phyloP scores from a whole-genome alignment of 345 rosid genomes.

The Raphanus sativus region DNA sequence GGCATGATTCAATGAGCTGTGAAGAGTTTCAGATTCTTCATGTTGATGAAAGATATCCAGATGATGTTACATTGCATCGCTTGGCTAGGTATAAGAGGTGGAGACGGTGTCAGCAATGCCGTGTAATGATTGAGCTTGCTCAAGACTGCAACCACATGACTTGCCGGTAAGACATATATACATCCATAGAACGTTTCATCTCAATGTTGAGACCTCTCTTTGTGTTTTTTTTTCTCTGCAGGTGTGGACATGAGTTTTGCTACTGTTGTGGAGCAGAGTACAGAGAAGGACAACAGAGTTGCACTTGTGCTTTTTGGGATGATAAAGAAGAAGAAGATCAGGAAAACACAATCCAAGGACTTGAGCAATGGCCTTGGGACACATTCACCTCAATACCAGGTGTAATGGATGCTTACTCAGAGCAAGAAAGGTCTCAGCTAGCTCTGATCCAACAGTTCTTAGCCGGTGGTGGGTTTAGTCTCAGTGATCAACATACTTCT shows the following conservation, averaged over 20 bases:
- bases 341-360: slow-evolving; percentile 70
- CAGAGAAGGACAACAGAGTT: slow-evolving; percentile 68
- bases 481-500: slow-evolving; percentile 63
- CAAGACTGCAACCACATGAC: slow-evolving; percentile 98
- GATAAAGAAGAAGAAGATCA: slow-evolving; percentile 51
- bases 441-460: slow-evolving; percentile 89
- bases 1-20: slow-evolving; percentile 88
- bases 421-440: slow-evolving; percentile 93
- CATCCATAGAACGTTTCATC: neutral
- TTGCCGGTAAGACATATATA: slow-evolving; percentile 62
- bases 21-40: slow-evolving; percentile 87
- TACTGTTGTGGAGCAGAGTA: slow-evolving; percentile 92
- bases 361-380: slow-evolving; percentile 97
- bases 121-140: slow-evolving; percentile 83
- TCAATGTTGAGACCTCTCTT: neutral
- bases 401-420: slow-evolving; percentile 86
- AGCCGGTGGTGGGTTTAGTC: slow-evolving; percentile 83
- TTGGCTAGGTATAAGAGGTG: slow-evolving; percentile 85
- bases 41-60: slow-evolving; percentile 77
- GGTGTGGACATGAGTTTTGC: slow-evolving; percentile 96
- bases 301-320: slow-evolving; percentile 92
- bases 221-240: slow-evolving; percentile 40
- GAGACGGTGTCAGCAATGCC: slow-evolving; percentile 91
- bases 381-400: slow-evolving; percentile 81
- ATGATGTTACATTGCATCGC: slow-evolving; percentile 76